Conservation (phyloP, 2,329 filamentous ascomycete species). For the Paecilomyces dactylethromorphus region DNA sequence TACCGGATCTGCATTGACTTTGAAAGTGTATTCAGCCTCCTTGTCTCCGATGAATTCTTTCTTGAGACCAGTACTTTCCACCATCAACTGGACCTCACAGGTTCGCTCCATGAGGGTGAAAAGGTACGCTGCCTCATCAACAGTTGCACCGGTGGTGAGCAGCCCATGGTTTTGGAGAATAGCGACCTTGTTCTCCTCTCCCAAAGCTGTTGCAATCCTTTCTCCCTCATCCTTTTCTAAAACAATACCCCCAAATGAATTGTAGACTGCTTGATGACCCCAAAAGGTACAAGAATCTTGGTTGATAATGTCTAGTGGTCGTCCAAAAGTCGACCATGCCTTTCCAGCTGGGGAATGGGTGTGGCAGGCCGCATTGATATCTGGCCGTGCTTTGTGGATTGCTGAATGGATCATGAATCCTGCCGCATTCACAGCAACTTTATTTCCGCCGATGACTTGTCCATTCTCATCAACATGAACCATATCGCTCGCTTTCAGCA, state of each 20-base stretch:
- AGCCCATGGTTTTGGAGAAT: constrained; percentile 51
- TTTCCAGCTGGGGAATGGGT: constrained; percentile 42
- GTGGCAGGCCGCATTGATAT: constrained; percentile 39
- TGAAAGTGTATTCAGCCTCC: too few species aligned
- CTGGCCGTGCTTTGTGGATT: constrained; percentile 50
- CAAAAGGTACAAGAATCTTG: constrained; percentile 39
- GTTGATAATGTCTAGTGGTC: constrained; percentile 41
- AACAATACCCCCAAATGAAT: constrained; percentile 48
- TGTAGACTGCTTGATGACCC: constrained; percentile 31
- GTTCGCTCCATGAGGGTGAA: neutral
- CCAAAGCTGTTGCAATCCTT: constrained; percentile 44
- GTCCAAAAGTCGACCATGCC: constrained; percentile 40
- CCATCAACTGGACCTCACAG: constrained; percentile 12
- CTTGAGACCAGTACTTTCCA: too few species aligned
- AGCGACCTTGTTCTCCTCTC: constrained; percentile 46
- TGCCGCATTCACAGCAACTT: constrained; percentile 39
- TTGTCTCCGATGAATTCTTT: too few species aligned
- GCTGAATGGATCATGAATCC: constrained; percentile 43
- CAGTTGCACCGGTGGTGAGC: constrained; percentile 39
- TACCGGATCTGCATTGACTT: too few species aligned
- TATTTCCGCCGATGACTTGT: constrained; percentile 55
- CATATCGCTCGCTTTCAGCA: constrained; percentile 60
- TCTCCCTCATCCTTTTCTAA: constrained; percentile 46
- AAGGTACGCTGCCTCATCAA: constrained; percentile 7
- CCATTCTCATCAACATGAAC: constrained; percentile 59